Evolutionary conservation across 1,139 yeast genomes (phyloP).

Genomic region (Kodamaea ohmeri): DNA sequence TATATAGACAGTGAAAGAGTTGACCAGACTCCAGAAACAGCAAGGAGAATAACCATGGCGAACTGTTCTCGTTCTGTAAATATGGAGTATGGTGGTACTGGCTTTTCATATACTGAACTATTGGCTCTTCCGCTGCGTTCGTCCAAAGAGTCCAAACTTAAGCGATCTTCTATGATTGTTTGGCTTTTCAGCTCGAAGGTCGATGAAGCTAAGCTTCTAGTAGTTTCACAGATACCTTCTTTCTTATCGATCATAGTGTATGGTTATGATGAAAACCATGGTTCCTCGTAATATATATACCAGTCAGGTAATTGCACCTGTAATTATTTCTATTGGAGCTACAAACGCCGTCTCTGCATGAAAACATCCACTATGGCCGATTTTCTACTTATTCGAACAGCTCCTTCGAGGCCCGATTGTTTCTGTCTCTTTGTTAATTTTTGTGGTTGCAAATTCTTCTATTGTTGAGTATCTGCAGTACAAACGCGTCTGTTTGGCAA

Average conservation of each 20-base stretch:
- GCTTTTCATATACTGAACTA: background rate
- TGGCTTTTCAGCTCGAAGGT: background rate
- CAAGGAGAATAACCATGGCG: constrained; percentile 20
- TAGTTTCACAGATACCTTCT: constrained; percentile 1
- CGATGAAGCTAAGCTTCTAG: constrained; percentile 2
- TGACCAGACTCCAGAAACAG: constrained; percentile 51
- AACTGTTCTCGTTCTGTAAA: constrained; percentile 19
- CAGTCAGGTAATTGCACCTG: background rate
- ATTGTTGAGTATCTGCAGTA: background rate
- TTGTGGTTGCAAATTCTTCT: constrained; percentile 7
- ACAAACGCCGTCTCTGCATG: background rate
- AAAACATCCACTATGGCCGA: background rate
- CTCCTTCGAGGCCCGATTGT: constrained; percentile 5
- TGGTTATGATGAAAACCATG: background rate
- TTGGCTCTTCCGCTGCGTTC: background rate
- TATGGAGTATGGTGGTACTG: constrained; percentile 14
- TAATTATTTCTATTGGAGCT: background rate
- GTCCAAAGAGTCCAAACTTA: constrained; percentile 1
- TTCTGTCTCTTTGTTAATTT: constrained; percentile 1
- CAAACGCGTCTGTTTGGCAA: constrained; percentile 1
- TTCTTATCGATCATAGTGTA: constrained; percentile 1
- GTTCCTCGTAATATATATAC: background rate
- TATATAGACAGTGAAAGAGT: constrained; percentile 69
- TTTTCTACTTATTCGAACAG: background rate
- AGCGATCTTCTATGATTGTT: background rate